A percentile compares a stretch with the other conserved stretches of the same genome.
phyloP scores from a whole-genome alignment of 148 eudicot species.

The Rhododendron vialii region DNA sequence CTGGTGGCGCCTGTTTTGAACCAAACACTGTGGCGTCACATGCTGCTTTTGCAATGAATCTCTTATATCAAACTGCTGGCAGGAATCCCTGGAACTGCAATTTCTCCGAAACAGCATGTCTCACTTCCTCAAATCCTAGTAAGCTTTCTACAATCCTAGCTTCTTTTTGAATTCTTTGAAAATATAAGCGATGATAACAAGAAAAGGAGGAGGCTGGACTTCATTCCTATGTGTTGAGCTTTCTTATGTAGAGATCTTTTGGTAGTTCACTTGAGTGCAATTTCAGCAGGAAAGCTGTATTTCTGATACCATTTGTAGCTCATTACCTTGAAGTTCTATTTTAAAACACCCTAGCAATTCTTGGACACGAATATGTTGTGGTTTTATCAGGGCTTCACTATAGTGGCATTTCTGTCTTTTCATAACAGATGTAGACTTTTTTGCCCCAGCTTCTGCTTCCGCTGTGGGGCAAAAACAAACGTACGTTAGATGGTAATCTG shows the following conservation, averaged over 20 bases:
- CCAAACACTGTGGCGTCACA: constrained; percentile 62
- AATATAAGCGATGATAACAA: not conserved
- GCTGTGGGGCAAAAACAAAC: not conserved
- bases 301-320: not conserved
- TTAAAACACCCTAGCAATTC: not conserved
- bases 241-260: not conserved
- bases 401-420: not conserved
- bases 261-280: not conserved
- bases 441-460: not conserved
- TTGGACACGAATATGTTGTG: not conserved
- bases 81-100: constrained; percentile 68
- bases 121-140: constrained; percentile 73
- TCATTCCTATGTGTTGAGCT: not conserved
- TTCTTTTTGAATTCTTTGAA: not conserved
- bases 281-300: not conserved
- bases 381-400: not conserved
- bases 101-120: constrained; percentile 62
- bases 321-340: not conserved
- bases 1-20: constrained; percentile 72
- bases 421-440: not conserved
- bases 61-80: constrained; percentile 61
- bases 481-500: not conserved
- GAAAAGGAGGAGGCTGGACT: not conserved
- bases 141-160: constrained; percentile 24
- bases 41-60: constrained; percentile 82